Percentiles rank a stretch among this genome's conserved stretches.
Conservation (phyloP, 1,284 basidiomycete genomes). For the Thecaphora thlaspeos region DNA sequence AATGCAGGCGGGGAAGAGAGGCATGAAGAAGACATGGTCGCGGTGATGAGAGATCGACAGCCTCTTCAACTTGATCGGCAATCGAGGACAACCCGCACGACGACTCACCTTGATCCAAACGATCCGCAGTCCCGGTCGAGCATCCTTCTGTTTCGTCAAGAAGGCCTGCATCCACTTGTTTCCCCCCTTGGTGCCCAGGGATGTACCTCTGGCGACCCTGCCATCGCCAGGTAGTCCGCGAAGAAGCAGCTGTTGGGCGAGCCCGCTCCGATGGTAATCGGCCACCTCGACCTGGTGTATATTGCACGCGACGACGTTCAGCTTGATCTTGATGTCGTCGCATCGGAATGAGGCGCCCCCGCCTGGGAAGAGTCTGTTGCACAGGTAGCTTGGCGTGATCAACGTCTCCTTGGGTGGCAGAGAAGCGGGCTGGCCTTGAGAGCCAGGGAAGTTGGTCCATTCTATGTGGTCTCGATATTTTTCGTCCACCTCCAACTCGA, state of each 20-base stretch:
- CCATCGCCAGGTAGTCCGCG: conserved; percentile 10
- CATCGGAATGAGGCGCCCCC: no score
- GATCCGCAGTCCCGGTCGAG: background rate
- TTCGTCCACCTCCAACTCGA: conserved; percentile 27
- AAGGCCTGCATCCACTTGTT: conserved; percentile 17
- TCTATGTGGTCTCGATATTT: conserved; percentile 28
- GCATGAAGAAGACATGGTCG: background rate
- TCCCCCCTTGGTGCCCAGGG: conserved; percentile 7
- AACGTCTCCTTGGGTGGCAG: conserved; percentile 13
- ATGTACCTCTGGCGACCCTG: conserved; percentile 10
- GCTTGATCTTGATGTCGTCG: no score
- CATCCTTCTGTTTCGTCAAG: conserved; percentile 4
- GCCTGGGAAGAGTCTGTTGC: conserved; percentile 1
- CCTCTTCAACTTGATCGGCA: background rate
- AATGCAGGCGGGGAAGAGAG: conserved; percentile 10
- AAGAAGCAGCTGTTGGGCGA: conserved; percentile 9
- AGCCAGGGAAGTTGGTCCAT: conserved; percentile 14
- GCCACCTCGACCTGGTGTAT: conserved; percentile 28
- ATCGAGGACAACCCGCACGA: background rate
- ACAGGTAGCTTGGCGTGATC: conserved; percentile 23
- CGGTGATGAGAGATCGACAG: no score
- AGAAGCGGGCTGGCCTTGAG: background rate
- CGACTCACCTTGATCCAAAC: background rate
- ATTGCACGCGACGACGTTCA: conserved; percentile 32
- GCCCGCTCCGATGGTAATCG: conserved; percentile 11